Percentiles rank a stretch among this genome's conserved stretches.
Conservation (phyloP, 1,284 basidiomycete genomes). For the Austroboletus olivaceoglutinosus region DNA sequence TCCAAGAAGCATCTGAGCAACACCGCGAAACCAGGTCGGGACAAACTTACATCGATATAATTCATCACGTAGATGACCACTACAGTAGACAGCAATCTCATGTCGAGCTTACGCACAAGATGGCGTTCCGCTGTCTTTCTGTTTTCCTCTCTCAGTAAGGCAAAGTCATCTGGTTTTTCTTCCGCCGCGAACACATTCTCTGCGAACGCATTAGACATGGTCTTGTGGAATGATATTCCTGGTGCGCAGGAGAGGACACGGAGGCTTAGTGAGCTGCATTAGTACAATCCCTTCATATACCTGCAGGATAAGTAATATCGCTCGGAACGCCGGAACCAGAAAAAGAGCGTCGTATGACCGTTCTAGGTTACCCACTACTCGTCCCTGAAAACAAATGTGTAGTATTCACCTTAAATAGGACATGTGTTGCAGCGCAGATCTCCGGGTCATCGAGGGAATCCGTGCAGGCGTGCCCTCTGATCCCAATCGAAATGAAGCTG, state of each 20-base stretch:
- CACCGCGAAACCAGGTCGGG: background rate
- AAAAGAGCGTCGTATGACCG: no score
- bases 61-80: constrained; percentile 66
- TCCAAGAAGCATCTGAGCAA: background rate
- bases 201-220: constrained; percentile 5
- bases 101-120: constrained; percentile 57
- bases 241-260: background rate
- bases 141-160: constrained; percentile 8
- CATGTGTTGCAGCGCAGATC: no score
- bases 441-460: no score
- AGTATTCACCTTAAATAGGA: no score
- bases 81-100: constrained; percentile 58
- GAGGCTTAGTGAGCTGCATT: background rate
- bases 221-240: constrained; percentile 8
- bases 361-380: no score
- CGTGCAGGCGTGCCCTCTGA: no score
- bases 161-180: constrained; percentile 11
- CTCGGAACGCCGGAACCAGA: background rate
- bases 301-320: background rate
- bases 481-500: no score
- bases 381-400: no score
- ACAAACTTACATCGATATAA: constrained; percentile 57
- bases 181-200: constrained; percentile 3
- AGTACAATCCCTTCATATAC: constrained; percentile 6
- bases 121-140: constrained; percentile 35